A percentile compares a stretch with the other conserved stretches of the same genome.
Evolutionary conservation across 2,329 filamentous ascomycete species (phyloP).

Genomic region (Xylariaceae sp.): DNA sequence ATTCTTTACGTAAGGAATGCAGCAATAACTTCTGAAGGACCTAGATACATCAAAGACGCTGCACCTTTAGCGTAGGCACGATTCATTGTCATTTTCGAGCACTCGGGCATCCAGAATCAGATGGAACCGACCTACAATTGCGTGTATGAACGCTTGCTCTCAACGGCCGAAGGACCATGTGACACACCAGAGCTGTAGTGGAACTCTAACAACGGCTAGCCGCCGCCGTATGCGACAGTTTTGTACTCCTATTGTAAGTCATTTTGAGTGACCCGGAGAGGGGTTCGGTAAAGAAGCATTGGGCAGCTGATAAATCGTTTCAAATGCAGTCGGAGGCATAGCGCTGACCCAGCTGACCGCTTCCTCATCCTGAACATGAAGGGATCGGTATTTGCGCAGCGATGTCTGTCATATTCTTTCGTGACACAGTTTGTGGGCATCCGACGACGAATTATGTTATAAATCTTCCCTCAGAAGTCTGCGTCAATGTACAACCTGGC

Average conservation of each 20-base stretch:
- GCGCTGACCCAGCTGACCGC: background rate
- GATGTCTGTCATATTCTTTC: constrained; percentile 2
- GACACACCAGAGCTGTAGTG: too few species aligned
- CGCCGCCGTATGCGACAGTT: background rate
- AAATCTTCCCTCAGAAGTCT: background rate
- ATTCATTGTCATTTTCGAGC: too few species aligned
- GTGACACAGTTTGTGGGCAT: background rate
- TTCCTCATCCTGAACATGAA: background rate
- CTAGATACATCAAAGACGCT: too few species aligned
- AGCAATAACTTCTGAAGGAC: too few species aligned
- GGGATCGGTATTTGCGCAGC: background rate
- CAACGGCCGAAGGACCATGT: too few species aligned
- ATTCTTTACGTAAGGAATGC: too few species aligned
- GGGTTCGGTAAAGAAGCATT: background rate
- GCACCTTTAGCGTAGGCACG: too few species aligned
- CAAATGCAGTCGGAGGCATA: background rate
- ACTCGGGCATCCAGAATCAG: too few species aligned
- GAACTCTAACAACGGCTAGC: too few species aligned
- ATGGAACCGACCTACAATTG: too few species aligned
- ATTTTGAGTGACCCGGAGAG: background rate
- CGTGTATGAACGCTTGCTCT: too few species aligned
- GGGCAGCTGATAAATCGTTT: background rate
- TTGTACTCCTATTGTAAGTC: background rate
- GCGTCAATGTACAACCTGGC: background rate
- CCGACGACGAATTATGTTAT: constrained; percentile 1